A percentile compares a stretch with the other conserved stretches of the same genome.
Conservation (phyloP, 169 alveolate genomes). For the Plasmodium gallinaceum region DNA sequence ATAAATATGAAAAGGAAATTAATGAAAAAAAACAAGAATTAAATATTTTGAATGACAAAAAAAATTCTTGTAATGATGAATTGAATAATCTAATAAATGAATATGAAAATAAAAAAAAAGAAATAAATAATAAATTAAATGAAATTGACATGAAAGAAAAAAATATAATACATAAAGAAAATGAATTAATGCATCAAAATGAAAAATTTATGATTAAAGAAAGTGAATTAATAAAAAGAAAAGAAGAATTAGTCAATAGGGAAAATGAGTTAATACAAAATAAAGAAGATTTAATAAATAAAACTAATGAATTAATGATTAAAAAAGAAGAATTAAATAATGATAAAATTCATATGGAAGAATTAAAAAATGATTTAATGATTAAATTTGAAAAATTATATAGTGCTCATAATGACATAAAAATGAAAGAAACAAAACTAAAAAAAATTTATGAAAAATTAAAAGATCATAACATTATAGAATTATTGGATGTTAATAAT, state of each 20-base stretch:
- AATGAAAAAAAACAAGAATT: slow-evolving; percentile 19
- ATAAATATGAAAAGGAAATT: slow-evolving; percentile 11
- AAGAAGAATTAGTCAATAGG: slow-evolving; percentile 24
- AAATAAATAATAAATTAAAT: slow-evolving; percentile 15
- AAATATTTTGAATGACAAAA: slow-evolving; percentile 27
- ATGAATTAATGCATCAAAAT: slow-evolving; percentile 10
- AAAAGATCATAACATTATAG: slow-evolving; percentile 42
- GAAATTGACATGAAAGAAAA: slow-evolving; percentile 16
- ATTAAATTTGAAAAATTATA: slow-evolving; percentile 39
- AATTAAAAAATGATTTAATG: slow-evolving; percentile 65
- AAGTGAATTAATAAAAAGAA: slow-evolving; percentile 27
- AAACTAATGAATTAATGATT: slow-evolving; percentile 20
- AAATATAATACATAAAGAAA: slow-evolving; percentile 13
- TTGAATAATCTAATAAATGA: slow-evolving; percentile 22
- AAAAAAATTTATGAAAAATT: slow-evolving; percentile 66
- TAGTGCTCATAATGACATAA: slow-evolving; percentile 62
- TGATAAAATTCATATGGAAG: slow-evolving; percentile 47
- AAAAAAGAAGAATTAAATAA: slow-evolving; percentile 38
- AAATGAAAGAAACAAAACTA: slow-evolving; percentile 65
- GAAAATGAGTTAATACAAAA: slow-evolving; percentile 22
- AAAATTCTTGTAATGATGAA: slow-evolving; percentile 19
- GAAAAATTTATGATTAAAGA: slow-evolving; percentile 24
- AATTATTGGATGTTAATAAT: slow-evolving; percentile 46
- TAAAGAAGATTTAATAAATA: slow-evolving; percentile 29
- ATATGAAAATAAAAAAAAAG: slow-evolving; percentile 11